Conservation (phyloP, 1,284 basidiomycete species). For the Xanthoconium separans region DNA sequence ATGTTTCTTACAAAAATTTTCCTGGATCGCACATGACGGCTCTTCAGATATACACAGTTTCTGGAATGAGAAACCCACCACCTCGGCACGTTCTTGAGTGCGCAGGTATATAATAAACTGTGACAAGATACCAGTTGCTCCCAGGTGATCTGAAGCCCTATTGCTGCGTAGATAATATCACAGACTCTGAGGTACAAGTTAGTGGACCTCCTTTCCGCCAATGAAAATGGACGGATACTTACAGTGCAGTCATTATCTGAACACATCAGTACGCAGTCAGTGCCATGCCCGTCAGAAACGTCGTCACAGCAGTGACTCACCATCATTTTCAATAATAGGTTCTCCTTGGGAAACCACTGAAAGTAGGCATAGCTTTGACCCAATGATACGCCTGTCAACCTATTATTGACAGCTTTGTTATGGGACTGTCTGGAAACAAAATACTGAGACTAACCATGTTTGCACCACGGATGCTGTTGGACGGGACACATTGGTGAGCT, state of each 20-base stretch:
- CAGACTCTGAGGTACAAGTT: not conserved
- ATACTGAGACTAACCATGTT: not conserved
- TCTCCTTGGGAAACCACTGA: constrained; percentile 4
- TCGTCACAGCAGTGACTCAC: not conserved
- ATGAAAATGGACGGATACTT: not conserved
- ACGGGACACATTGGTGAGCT: not conserved
- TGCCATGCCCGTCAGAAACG: too few species aligned
- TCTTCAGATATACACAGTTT: not conserved
- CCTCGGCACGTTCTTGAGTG: not conserved
- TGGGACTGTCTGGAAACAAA: not conserved
- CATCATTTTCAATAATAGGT: not conserved
- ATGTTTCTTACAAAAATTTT: not conserved
- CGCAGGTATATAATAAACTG: not conserved
- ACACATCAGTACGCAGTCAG: not conserved
- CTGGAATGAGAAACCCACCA: not conserved
- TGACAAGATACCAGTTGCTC: constrained; percentile 7
- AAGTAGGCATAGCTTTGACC: constrained; percentile 7
- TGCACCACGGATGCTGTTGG: not conserved
- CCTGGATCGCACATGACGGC: not conserved
- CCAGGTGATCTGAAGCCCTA: not conserved
- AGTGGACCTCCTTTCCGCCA: not conserved
- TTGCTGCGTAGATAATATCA: not conserved
- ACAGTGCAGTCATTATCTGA: constrained; percentile 6
- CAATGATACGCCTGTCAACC: constrained; percentile 6
- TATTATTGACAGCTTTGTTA: not conserved